These are phyloP conservation scores for Penicillium tannophilum DNA, from an alignment of 495 filamentous ascomycete species.

Conservation along the genomic window DNA sequence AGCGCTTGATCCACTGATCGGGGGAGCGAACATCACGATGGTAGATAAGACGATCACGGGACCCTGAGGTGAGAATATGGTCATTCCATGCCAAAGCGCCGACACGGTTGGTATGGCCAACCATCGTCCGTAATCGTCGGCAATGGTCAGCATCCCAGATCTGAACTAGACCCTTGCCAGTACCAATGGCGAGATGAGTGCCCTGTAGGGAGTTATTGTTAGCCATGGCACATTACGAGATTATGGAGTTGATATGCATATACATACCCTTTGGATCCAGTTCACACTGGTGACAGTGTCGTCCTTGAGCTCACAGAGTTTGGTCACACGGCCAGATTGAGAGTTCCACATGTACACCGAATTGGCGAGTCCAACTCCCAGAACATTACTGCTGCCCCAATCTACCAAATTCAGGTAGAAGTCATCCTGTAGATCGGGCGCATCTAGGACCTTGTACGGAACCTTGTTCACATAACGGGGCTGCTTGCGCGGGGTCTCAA, in stretches of 20 bases:
- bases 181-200: slow-evolving; percentile 92
- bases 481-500: slow-evolving; percentile 84
- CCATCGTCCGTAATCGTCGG: slow-evolving; percentile 89
- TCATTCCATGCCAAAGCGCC: slow-evolving; percentile 96
- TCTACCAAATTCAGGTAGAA: slow-evolving; percentile 98
- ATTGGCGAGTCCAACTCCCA: slow-evolving; percentile 88
- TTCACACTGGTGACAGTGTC: slow-evolving; percentile 95
- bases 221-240: not conserved
- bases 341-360: slow-evolving; percentile 99
- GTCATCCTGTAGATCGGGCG: slow-evolving; percentile 92
- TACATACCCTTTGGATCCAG: slow-evolving; percentile 83
- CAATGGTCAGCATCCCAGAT: slow-evolving; percentile 95
- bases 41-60: slow-evolving; percentile 87
- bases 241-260: not conserved
- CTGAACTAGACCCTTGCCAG: slow-evolving; percentile 88
- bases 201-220: slow-evolving; percentile 53
- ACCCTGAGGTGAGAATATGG: slow-evolving; percentile 94
- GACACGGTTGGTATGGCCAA: slow-evolving; percentile 88
- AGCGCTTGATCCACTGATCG: slow-evolving; percentile 80
- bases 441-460: slow-evolving; percentile 96
- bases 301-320: slow-evolving; percentile 88
- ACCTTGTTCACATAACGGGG: slow-evolving; percentile 91
- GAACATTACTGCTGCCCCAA: slow-evolving; percentile 93
- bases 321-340: slow-evolving; percentile 79
- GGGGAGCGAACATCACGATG: slow-evolving; percentile 95